phyloP scores from a whole-genome alignment of 192 early-diverging fungal genomes.

The Endogone sp. region DNA sequence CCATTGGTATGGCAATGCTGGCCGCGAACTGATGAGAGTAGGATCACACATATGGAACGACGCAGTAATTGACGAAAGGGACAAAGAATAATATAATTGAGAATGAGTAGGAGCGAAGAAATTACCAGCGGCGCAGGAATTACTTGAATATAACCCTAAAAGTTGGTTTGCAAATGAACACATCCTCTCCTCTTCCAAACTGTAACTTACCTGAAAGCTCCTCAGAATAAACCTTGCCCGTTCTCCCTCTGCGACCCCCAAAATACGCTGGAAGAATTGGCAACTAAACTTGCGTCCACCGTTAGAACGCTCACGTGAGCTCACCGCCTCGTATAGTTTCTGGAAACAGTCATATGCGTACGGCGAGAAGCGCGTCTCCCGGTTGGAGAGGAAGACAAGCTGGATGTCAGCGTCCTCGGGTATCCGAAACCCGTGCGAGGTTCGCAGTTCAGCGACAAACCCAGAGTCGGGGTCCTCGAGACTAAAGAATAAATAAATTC shows the following conservation, averaged over 20 bases:
- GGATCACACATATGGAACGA: no score
- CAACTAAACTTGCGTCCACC: constrained; percentile 43
- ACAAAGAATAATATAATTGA: no score
- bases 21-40: neutral
- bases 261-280: constrained; percentile 41
- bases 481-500: constrained; percentile 15
- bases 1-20: neutral
- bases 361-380: constrained; percentile 31
- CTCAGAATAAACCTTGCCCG: constrained; percentile 41
- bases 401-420: constrained; percentile 30
- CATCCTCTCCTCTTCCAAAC: no score
- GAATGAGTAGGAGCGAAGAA: no score
- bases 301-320: constrained; percentile 29
- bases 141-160: no score
- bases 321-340: constrained; percentile 41
- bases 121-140: no score
- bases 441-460: constrained; percentile 39
- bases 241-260: constrained; percentile 30
- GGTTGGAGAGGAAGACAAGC: constrained; percentile 44
- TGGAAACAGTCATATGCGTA: constrained; percentile 42
- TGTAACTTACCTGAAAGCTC: constrained; percentile 27
- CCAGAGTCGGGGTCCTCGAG: constrained; percentile 12
- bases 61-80: no score
- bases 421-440: constrained; percentile 30
- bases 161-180: no score